These are phyloP conservation scores for Blepharisma stoltei DNA, from an alignment of 73 alveolate species.

Conservation along the genomic window DNA sequence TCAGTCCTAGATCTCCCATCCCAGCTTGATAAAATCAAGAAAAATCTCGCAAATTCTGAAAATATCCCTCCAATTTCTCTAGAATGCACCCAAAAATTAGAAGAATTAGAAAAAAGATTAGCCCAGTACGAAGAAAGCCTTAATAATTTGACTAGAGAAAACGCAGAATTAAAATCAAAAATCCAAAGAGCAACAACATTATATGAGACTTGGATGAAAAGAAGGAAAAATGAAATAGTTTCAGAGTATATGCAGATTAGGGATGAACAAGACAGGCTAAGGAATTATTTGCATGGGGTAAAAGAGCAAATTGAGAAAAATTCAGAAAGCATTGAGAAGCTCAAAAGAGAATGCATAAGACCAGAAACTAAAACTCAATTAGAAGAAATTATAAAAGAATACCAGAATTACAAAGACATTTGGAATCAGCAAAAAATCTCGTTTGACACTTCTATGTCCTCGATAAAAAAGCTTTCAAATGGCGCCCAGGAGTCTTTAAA, in stretches of 20 bases:
- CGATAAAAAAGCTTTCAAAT: neutral
- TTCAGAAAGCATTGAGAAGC: neutral
- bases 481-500: neutral
- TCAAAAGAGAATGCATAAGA: neutral
- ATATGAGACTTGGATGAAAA: neutral
- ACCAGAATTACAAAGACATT: neutral
- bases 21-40: neutral
- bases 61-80: too few relatives aligned
- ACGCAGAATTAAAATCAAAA: constrained; percentile 4
- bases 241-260: neutral
- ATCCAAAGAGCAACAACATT: neutral
- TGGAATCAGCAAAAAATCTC: too few relatives aligned
- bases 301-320: neutral
- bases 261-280: constrained; percentile 3
- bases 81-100: neutral
- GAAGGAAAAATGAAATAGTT: neutral
- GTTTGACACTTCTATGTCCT: too few relatives aligned
- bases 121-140: constrained; percentile 9
- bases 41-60: neutral
- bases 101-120: constrained; percentile 1
- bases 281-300: neutral
- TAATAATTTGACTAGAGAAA: neutral
- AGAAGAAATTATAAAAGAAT: neutral
- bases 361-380: neutral
- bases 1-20: neutral